A percentile compares a stretch with the other conserved stretches of the same genome.
phyloP scores from a whole-genome alignment of 306 rosid genomes.

The Castanospermum australe region DNA sequence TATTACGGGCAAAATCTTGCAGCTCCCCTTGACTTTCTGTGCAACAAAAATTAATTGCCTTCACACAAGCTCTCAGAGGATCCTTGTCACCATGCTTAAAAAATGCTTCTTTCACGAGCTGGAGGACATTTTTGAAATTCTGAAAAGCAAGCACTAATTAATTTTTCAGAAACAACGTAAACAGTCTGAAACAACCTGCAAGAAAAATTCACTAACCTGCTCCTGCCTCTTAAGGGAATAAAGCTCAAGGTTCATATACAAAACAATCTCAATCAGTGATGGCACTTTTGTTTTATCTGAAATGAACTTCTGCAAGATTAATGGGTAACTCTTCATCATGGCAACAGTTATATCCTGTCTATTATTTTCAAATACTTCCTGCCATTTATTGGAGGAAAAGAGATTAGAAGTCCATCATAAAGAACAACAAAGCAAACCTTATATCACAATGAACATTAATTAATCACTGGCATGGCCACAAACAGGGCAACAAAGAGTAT shows the following conservation, averaged over 20 bases:
- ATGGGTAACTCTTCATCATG: constrained; percentile 83
- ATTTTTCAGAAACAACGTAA: constrained; percentile 13
- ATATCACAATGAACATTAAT: constrained; percentile 18
- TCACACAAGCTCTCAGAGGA: constrained; percentile 80
- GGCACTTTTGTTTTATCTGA: constrained; percentile 86
- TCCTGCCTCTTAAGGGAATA: constrained; percentile 91
- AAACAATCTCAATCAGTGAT: constrained; percentile 69
- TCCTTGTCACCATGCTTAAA: constrained; percentile 91
- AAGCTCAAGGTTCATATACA: constrained; percentile 82
- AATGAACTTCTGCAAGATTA: constrained; percentile 83
- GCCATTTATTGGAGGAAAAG: constrained; percentile 32
- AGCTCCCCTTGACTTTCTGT: constrained; percentile 88
- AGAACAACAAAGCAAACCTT: not conserved
- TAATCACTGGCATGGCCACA: not conserved
- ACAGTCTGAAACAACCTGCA: constrained; percentile 22
- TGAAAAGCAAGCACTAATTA: constrained; percentile 44
- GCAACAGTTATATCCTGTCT: constrained; percentile 81
- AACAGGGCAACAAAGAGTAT: constrained; percentile 8
- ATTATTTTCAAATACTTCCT: constrained; percentile 83
- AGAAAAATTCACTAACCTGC: constrained; percentile 53
- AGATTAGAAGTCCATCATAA: constrained; percentile 24
- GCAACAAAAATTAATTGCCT: constrained; percentile 72
- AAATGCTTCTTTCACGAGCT: constrained; percentile 85
- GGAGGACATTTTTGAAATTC: constrained; percentile 82
- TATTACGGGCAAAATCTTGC: constrained; percentile 83